phyloP scores from a whole-genome alignment of 78 protist genomes.

The Dictyostelium brefeldianum region DNA sequence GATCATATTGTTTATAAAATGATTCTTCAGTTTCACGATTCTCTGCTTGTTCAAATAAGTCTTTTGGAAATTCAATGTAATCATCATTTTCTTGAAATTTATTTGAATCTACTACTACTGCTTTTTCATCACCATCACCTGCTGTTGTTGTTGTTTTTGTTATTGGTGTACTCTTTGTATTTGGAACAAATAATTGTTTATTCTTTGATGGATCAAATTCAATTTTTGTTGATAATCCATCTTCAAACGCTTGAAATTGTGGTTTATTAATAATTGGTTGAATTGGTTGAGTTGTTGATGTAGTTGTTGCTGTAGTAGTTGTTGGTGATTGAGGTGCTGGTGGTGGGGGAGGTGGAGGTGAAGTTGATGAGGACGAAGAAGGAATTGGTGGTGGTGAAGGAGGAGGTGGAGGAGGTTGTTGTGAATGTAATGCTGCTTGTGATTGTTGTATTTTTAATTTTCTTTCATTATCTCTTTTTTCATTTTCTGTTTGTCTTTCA shows the following conservation, averaged over 20 bases:
- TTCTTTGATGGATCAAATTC: slow-evolving; percentile 14
- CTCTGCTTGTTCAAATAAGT: slow-evolving; percentile 2
- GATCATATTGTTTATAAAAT: not conserved
- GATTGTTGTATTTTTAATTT: not conserved
- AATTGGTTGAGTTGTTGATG: not conserved
- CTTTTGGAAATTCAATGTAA: slow-evolving; percentile 28
- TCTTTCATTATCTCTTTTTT: not conserved
- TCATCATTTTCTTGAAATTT: slow-evolving; percentile 14
- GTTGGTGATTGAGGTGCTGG: not conserved
- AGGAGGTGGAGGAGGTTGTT: not conserved
- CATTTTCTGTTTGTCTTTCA: slow-evolving; percentile 8
- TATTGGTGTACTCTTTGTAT: not conserved
- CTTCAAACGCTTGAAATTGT: no score
- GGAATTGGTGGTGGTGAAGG: not conserved
- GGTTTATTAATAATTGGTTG: no score
- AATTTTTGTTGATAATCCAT: not conserved
- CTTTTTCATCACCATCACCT: not conserved
- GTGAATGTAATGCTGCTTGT: no score
- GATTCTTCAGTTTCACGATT: slow-evolving; percentile 8
- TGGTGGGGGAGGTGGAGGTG: no score
- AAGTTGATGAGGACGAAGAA: no score
- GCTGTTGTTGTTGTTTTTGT: not conserved
- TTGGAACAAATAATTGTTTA: slow-evolving; percentile 1
- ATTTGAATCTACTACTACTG: not conserved
- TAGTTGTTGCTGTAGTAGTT: not conserved